Evolutionary conservation across 2,329 filamentous ascomycete genomes (phyloP).

Genomic region (Alternaria sp.): DNA sequence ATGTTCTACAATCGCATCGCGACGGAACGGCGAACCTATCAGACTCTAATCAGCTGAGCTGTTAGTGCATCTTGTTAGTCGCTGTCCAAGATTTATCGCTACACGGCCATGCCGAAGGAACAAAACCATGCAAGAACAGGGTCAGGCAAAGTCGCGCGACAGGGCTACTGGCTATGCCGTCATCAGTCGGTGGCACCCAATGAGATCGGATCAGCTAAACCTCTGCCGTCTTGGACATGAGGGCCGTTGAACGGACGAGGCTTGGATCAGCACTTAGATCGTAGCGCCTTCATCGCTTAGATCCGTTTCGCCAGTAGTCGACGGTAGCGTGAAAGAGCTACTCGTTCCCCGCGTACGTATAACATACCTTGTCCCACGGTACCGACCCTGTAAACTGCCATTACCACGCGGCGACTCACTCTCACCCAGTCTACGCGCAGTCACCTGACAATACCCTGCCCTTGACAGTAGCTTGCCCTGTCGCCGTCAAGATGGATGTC

Average conservation of each 20-base stretch:
- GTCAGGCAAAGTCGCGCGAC: not conserved
- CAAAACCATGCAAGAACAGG: not conserved
- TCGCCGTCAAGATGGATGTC: conserved; percentile 6
- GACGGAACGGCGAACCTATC: not conserved
- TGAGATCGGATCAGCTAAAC: not conserved
- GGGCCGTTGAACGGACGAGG: conserved; percentile 10
- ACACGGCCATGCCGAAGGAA: conserved; percentile 9
- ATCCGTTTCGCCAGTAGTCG: conserved; percentile 19
- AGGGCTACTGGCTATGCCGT: conserved; percentile 6
- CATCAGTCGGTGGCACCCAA: conserved; percentile 5
- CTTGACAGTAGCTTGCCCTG: not conserved
- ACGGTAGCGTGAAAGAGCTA: conserved; percentile 4
- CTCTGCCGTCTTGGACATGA: conserved; percentile 16
- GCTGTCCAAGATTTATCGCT: not conserved
- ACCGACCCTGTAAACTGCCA: not conserved
- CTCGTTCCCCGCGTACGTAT: conserved; percentile 10
- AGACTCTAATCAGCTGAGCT: not conserved
- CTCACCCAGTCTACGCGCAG: conserved; percentile 5
- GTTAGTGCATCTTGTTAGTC: conserved; percentile 10
- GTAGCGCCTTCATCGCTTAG: conserved; percentile 19
- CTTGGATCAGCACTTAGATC: conserved; percentile 12
- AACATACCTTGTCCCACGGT: conserved; percentile 17
- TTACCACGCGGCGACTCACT: conserved; percentile 1
- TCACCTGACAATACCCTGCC: conserved; percentile 7
- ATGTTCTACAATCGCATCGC: not conserved